A percentile compares a stretch with the other conserved stretches of the same genome.
Evolutionary conservation across 352 stramenopile species (phyloP).

Genomic region (Globisporangium orthogonon): DNA sequence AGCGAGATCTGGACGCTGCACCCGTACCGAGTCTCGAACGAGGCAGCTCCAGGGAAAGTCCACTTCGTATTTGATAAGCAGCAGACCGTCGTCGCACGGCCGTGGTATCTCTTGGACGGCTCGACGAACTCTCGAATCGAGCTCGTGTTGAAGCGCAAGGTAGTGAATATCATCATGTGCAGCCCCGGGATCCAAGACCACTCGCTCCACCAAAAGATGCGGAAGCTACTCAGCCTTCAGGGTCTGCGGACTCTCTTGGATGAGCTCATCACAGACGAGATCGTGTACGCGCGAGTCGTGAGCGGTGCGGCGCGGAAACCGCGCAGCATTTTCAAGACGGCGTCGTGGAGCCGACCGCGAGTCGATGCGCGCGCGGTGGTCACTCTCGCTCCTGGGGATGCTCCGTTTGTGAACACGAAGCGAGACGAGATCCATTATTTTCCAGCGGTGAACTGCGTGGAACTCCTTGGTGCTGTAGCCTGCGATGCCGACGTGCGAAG

Average conservation of each 20-base stretch:
- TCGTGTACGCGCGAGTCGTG: slow-evolving; percentile 51
- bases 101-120: slow-evolving; percentile 76
- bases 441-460: slow-evolving; percentile 69
- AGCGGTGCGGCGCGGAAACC: slow-evolving; percentile 12
- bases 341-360: slow-evolving; percentile 1
- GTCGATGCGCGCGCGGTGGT: slow-evolving; percentile 12
- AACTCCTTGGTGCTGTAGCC: slow-evolving; percentile 47
- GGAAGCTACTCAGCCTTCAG: slow-evolving; percentile 63
- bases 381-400: slow-evolving; percentile 28
- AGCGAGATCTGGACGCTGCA: slow-evolving; percentile 53
- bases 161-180: slow-evolving; percentile 79
- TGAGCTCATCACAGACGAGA: slow-evolving; percentile 49
- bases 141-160: slow-evolving; percentile 63
- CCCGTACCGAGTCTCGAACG: slow-evolving; percentile 42
- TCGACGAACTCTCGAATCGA: slow-evolving; percentile 43
- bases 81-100: slow-evolving; percentile 40
- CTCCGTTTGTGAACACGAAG: slow-evolving; percentile 41
- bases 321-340: slow-evolving; percentile 24
- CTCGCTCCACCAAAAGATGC: slow-evolving; percentile 60
- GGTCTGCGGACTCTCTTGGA: slow-evolving; percentile 61
- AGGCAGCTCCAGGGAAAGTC: slow-evolving; percentile 46
- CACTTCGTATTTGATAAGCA: slow-evolving; percentile 70
- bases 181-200: slow-evolving; percentile 58
- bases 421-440: slow-evolving; percentile 68
- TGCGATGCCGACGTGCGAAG: slow-evolving; percentile 41